Evolutionary conservation across 2,329 filamentous ascomycete genomes (phyloP), one percentile per base, ranked within the genome.

Genomic region (Capronia americana): DNA sequence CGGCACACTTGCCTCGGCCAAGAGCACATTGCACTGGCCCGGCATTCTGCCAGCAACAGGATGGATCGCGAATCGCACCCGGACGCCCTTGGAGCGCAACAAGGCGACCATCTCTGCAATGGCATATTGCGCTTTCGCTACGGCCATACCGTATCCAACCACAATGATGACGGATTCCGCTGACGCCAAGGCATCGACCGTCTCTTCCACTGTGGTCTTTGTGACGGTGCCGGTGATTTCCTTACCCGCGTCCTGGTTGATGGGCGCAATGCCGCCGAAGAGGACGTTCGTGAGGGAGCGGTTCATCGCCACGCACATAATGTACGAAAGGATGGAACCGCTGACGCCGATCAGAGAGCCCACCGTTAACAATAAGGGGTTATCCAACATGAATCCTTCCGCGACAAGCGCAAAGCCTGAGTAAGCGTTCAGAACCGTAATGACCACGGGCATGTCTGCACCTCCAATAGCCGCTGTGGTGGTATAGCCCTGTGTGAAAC

Each of bases 361-460:
- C 2, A 96, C 90, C 0, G 90, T 93, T 0, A 92, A 96, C 0
- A 97, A 83, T 0, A 97, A 84, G 0, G 92, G 88, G 66, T 96
- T 96, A 71, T 95, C 89, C 14, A 97, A 83, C 93, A 97, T 97
- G 76, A 96, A 90, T 0, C 93, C 93, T 78, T 97, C 92, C 0
- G 93, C 92, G 0, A 97, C 92, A 2, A 97, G 84, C 0, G 93
- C 93, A 65, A 96, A 97, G 12, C 93, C 93, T 56, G 91, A 94
- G 76, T 96, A 96, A 0, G 92, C 92, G 72, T 96, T 97, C 23
- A 97, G 80, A 0, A 96, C 92, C 0, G 92, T 96, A 69, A 96
- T 96, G 34, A 95, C 92, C 4, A 96, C 92, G 14, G 90, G 92
- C 92, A 96, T 96, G 74, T 97, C 93, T 12, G 92, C 92, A n/a